A percentile compares a stretch with the other conserved stretches of the same genome.
These are phyloP conservation scores for Candolleomyces eurysporus DNA, from an alignment of 768 basidiomycete species.

Conservation along the genomic window DNA sequence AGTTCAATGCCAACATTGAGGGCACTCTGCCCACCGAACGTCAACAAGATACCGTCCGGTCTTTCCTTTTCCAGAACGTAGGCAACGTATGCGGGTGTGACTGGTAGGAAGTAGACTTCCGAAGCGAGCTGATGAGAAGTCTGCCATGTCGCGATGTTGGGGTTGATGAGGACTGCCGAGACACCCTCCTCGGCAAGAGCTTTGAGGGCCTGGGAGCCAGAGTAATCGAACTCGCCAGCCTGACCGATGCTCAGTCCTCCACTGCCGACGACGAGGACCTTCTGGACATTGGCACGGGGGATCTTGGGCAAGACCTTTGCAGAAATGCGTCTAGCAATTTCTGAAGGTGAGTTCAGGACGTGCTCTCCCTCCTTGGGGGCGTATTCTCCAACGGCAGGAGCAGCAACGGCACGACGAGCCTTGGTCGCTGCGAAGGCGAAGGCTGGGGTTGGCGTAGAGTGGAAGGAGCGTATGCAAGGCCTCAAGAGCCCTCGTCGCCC, in stretches of 20 bases:
- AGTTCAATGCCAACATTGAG: conserved; percentile 96
- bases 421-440: conserved; percentile 46
- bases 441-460: conserved; percentile 36
- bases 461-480: conserved; percentile 47
- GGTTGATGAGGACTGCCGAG: conserved; percentile 93
- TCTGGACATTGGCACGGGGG: conserved; percentile 87
- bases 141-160: conserved; percentile 99
- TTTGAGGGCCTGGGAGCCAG: conserved; percentile 97
- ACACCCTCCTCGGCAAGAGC: conserved; percentile 96
- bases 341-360: conserved; percentile 90
- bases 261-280: conserved; percentile 93
- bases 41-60: conserved; percentile 94
- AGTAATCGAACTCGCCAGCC: conserved; percentile 99
- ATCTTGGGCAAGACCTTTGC: conserved; percentile 93
- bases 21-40: conserved; percentile 97
- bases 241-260: conserved; percentile 97
- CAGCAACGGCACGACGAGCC: conserved; percentile 63
- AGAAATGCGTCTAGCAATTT: conserved; percentile 89
- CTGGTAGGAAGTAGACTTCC: conserved; percentile 96
- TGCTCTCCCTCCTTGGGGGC: conserved; percentile 64
- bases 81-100: conserved; percentile 96
- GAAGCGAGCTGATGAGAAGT: conserved; percentile 96
- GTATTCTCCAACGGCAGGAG: conserved; percentile 73
- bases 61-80: conserved; percentile 98
- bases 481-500: conserved; percentile 33